These are phyloP conservation scores for Aspergillus awamori DNA, from an alignment of 2,329 filamentous ascomycete genomes.

Conservation along the genomic window DNA sequence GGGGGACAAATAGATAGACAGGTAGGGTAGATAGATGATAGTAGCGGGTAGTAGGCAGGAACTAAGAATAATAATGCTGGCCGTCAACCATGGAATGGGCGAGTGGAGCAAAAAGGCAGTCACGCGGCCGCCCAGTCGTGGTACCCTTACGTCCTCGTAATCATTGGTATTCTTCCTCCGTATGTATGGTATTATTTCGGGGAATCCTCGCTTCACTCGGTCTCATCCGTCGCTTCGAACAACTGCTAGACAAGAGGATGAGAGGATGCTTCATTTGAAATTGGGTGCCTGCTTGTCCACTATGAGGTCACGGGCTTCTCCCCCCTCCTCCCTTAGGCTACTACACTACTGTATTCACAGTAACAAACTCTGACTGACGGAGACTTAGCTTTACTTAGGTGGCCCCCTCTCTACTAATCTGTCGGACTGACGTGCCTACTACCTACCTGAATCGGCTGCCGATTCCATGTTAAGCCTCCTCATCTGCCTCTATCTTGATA, in stretches of 20 bases:
- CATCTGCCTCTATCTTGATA: background rate
- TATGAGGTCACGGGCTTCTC: constrained; percentile 1
- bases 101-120: constrained; percentile 18
- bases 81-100: constrained; percentile 11
- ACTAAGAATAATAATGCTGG: constrained; percentile 1
- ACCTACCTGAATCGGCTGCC: background rate
- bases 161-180: background rate
- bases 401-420: too few relatives aligned
- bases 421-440: background rate
- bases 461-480: background rate
- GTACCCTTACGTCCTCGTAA: constrained; percentile 14
- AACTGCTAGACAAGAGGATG: background rate
- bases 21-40: background rate
- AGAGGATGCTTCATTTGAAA: background rate
- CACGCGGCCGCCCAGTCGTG: constrained; percentile 19
- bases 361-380: background rate
- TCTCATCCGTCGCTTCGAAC: background rate
- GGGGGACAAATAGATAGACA: background rate
- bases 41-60: background rate
- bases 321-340: too few relatives aligned
- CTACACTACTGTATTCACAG: background rate
- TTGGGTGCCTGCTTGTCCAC: background rate
- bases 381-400: too few relatives aligned
- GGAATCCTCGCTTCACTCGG: constrained; percentile 10
- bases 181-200: constrained; percentile 9